Conservation (phyloP, 768 basidiomycete genomes). For the Paxillus involutus region DNA sequence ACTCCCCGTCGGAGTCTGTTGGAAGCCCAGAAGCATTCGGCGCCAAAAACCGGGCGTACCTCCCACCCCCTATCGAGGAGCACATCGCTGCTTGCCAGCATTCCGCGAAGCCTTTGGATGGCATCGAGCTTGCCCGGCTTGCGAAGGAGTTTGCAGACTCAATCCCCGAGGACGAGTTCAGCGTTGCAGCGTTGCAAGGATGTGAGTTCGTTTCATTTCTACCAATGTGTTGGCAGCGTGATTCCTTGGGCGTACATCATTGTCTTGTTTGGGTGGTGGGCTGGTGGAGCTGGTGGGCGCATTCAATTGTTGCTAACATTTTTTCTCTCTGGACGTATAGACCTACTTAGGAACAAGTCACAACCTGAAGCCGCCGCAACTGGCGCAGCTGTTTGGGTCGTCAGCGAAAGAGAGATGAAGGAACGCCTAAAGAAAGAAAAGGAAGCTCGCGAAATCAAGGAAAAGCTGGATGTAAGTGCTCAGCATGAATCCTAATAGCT, state of each 20-base stretch:
- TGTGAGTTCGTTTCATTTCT: slow-evolving; percentile 53
- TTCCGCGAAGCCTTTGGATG: slow-evolving; percentile 65
- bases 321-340: slow-evolving; percentile 33
- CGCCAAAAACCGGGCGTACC: slow-evolving; percentile 56
- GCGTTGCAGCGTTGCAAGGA: slow-evolving; percentile 88
- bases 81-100: slow-evolving; percentile 59
- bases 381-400: slow-evolving; percentile 70
- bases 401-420: slow-evolving; percentile 70
- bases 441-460: slow-evolving; percentile 66
- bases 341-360: slow-evolving; percentile 82
- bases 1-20: slow-evolving; percentile 20
- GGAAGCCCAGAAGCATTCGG: slow-evolving; percentile 38
- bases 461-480: slow-evolving; percentile 61
- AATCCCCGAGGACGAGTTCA: slow-evolving; percentile 84
- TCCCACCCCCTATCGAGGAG: slow-evolving; percentile 64
- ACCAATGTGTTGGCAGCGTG: slow-evolving; percentile 6
- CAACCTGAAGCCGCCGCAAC: slow-evolving; percentile 74
- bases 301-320: slow-evolving; percentile 26
- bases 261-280: slow-evolving; percentile 16
- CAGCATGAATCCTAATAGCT: slow-evolving; percentile 14
- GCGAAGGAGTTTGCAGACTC: slow-evolving; percentile 79
- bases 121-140: slow-evolving; percentile 59
- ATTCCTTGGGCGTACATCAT: slow-evolving; percentile 1
- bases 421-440: slow-evolving; percentile 74
- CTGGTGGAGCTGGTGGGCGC: slow-evolving; percentile 21